Evolutionary conservation across 192 early-diverging fungal genomes (phyloP).

Genomic region (Backusella morwellensis): DNA sequence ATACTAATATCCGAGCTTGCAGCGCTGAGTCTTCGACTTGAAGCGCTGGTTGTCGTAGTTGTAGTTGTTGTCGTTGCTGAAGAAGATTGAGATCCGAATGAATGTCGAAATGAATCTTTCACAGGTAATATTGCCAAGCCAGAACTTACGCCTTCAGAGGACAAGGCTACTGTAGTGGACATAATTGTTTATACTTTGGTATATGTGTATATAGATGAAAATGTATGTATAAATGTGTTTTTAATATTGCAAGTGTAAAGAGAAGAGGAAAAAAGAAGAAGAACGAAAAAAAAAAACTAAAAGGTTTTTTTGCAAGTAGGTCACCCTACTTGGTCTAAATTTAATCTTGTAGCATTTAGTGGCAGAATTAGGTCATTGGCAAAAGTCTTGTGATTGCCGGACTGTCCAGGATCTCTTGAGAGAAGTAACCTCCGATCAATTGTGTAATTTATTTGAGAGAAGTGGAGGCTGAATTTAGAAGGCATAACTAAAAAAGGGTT

Average conservation of each 20-base stretch:
- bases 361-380: background rate
- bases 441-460: background rate
- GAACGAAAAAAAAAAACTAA: background rate
- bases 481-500: background rate
- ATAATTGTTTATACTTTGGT: background rate
- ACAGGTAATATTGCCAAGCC: background rate
- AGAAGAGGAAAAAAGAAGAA: background rate
- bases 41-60: background rate
- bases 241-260: background rate
- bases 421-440: slow-evolving; percentile 3
- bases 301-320: background rate
- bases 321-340: background rate
- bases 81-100: slow-evolving; percentile 4
- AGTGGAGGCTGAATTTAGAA: slow-evolving; percentile 4
- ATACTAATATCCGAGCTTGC: background rate
- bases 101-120: slow-evolving; percentile 7
- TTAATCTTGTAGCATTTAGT: slow-evolving; percentile 1
- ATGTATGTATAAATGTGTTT: background rate
- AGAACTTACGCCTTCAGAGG: background rate
- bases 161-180: background rate
- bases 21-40: slow-evolving; percentile 3
- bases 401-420: background rate
- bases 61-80: background rate
- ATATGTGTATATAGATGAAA: background rate
- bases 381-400: slow-evolving; percentile 2